Conservation (phyloP, 2,329 filamentous ascomycete genomes). For the Monosporascus sp. region DNA sequence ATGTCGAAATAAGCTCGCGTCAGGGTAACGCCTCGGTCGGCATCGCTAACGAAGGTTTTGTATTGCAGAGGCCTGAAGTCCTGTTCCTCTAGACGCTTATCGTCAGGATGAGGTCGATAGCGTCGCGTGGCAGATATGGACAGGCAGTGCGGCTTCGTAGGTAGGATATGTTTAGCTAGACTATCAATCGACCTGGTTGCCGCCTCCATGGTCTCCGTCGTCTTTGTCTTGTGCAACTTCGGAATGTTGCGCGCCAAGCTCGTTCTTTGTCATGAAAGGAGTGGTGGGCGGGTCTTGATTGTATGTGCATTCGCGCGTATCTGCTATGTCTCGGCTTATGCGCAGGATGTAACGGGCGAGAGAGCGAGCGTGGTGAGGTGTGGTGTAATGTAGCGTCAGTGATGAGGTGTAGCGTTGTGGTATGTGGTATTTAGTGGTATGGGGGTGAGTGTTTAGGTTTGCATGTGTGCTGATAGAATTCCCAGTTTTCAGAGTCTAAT, state of each 20-base stretch:
- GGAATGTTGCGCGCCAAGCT: constrained; percentile 25
- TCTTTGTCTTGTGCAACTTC: constrained; percentile 27
- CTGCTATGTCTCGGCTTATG: not conserved
- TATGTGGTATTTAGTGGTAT: too few species aligned
- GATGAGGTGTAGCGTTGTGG: too few species aligned
- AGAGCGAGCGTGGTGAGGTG: not conserved
- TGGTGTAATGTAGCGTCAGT: too few species aligned
- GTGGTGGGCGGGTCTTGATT: constrained; percentile 3
- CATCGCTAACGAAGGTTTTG: constrained; percentile 51
- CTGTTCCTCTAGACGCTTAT: constrained; percentile 42
- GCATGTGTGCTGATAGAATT: too few species aligned
- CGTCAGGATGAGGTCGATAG: constrained; percentile 38
- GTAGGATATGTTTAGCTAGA: constrained; percentile 47
- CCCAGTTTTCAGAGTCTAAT: too few species aligned
- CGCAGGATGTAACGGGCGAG: not conserved
- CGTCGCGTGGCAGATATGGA: constrained; percentile 43
- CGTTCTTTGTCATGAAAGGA: constrained; percentile 24
- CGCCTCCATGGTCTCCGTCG: constrained; percentile 45
- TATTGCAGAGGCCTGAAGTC: constrained; percentile 48
- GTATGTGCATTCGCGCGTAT: not conserved
- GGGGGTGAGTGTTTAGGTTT: too few species aligned
- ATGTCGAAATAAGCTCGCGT: constrained; percentile 55
- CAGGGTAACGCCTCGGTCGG: constrained; percentile 52
- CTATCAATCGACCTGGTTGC: constrained; percentile 51
- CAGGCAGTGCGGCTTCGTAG: constrained; percentile 48